Evolutionary conservation across 2,329 filamentous ascomycete species (phyloP), one percentile per base, ranked within the genome.

Genomic region (Phaeosphaeria sp.): DNA sequence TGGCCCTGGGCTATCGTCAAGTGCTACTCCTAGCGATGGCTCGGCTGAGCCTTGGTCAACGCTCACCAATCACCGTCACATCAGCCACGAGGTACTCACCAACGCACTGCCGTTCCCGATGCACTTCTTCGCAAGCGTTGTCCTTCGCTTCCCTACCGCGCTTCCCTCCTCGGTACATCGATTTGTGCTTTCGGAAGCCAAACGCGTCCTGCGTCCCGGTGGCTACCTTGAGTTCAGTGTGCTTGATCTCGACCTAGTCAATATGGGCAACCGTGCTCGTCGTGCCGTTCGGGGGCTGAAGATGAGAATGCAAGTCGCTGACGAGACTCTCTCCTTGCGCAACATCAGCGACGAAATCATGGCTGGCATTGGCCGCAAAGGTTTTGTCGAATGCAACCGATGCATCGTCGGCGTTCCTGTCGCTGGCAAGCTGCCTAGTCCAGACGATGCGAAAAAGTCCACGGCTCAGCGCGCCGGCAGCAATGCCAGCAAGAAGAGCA

Each of bases 191-290:
- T 86, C 86, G 0, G 91, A 95, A 75, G 88, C 89, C 56, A 90
- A 91, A 51, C 88, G 91, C 2, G 91, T 94, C 0, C 81, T 95
- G 25, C 89, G 90, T 61, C 90, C 91, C 0, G 90, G 90, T 11
- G 91, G 91, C 0, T 91, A 89, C 69, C 84, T 95, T n/a, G 91
- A 95, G 75, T 80, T 93, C 18, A 89, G 88, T 0, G 88, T 93
- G 39, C 83, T 95, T 1, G 91, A 95, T 62, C 83, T 92, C 11
- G 91, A 95, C 69, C 83, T 95, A 58, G 88, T 92, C 76, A 92
- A 92, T 71, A 93, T 94, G 89, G 91, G 91, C 0, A 88, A 85
- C 53, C 85, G 85, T 15, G 87, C 89, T 1, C 85, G 91, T 6
- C 86, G 88, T 17, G 85, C 89, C 0, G 84, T 94, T 2, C 86